phyloP scores from a whole-genome alignment of 2,329 filamentous ascomycete species.

The Aspergillus oerlinghausenensis region DNA sequence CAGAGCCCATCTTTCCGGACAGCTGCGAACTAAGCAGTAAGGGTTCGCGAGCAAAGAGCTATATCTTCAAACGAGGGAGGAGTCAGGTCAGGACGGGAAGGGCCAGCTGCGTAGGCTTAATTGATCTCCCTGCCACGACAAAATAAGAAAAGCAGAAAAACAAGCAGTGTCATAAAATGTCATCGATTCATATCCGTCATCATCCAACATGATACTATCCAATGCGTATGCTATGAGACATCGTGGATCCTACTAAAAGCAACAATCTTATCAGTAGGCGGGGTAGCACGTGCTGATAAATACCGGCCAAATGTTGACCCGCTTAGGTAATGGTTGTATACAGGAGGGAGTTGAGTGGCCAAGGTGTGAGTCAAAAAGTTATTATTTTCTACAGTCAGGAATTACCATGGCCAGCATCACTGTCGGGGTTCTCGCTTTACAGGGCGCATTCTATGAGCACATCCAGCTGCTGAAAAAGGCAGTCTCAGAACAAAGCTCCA shows the following conservation, averaged over 20 bases:
- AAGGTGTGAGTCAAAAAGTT: conserved; percentile 11
- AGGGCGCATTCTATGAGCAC: conserved; percentile 92
- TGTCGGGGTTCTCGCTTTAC: conserved; percentile 67
- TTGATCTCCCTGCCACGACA: neutral
- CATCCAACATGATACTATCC: neutral
- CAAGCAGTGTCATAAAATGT: neutral
- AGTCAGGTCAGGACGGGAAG: neutral
- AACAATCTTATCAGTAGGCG: conserved; percentile 6
- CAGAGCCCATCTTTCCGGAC: neutral
- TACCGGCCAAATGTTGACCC: conserved; percentile 9
- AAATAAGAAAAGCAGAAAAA: neutral
- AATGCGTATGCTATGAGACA: neutral
- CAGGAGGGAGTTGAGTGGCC: neutral
- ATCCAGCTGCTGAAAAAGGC: conserved; percentile 69
- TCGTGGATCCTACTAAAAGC: neutral
- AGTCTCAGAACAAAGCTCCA: conserved; percentile 32
- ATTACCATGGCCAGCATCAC: conserved; percentile 39
- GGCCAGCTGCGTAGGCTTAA: neutral
- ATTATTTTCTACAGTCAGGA: conserved; percentile 1
- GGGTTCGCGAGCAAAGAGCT: neutral
- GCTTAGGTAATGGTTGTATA: conserved; percentile 5
- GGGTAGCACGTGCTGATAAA: conserved; percentile 21
- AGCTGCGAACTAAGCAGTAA: neutral
- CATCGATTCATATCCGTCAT: neutral
- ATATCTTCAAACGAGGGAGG: neutral